Evolutionary conservation across 139 green algal genomes (phyloP).

Genomic region (Ettlia oleoabundans): DNA sequence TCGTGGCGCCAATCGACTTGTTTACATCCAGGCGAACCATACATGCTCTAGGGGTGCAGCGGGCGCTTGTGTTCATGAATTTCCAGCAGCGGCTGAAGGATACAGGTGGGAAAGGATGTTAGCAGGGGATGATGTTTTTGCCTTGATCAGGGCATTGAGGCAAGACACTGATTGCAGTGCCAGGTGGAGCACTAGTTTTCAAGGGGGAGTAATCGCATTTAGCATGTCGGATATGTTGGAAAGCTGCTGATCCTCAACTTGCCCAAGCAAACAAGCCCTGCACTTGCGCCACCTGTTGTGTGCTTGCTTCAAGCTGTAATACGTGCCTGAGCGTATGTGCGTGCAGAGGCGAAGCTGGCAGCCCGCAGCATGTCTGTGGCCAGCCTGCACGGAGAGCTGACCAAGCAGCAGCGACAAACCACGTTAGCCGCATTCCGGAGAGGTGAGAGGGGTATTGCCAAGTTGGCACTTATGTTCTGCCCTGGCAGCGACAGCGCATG

Average conservation of each 20-base stretch:
- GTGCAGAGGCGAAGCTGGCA: constrained; percentile 79
- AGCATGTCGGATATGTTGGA: too few species aligned
- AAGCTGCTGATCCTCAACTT: background rate
- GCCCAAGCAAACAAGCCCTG: too few species aligned
- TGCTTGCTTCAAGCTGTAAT: background rate
- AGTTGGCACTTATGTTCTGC: background rate
- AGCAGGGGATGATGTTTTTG: too few species aligned
- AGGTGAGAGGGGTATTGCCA: background rate
- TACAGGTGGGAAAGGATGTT: constrained; percentile 18
- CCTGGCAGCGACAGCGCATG: background rate
- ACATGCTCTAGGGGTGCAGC: constrained; percentile 77
- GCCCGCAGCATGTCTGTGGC: constrained; percentile 77
- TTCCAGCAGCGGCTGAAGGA: constrained; percentile 89
- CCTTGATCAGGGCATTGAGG: background rate
- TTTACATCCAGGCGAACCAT: constrained; percentile 67
- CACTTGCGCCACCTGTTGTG: background rate
- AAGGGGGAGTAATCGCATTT: too few species aligned
- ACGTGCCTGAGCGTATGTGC: too few species aligned
- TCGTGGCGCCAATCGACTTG: too few species aligned
- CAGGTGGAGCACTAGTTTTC: too few species aligned
- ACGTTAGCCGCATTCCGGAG: constrained; percentile 75
- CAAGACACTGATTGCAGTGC: background rate
- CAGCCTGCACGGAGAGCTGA: constrained; percentile 85
- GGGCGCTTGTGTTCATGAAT: constrained; percentile 97
- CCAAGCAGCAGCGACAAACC: constrained; percentile 73